These are phyloP conservation scores for Calocera viscosa DNA, from an alignment of 768 basidiomycete genomes.

Conservation along the genomic window DNA sequence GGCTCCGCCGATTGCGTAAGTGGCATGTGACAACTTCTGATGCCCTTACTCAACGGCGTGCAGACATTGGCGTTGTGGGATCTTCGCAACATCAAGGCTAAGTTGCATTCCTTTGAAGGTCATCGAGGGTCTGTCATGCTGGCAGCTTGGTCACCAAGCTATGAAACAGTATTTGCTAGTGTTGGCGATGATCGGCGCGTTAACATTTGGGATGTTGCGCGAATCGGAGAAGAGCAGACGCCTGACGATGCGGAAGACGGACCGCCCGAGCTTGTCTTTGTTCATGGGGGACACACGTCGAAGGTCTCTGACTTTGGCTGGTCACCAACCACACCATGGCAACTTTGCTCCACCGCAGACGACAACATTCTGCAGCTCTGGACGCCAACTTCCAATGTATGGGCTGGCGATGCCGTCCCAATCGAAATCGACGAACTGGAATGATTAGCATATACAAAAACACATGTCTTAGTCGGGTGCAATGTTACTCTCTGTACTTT, in stretches of 20 bases:
- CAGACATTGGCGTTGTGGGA: constrained; percentile 87
- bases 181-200: constrained; percentile 87
- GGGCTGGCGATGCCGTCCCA: constrained; percentile 79
- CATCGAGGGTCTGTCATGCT: constrained; percentile 93
- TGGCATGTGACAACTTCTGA: neutral
- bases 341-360: constrained; percentile 48
- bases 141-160: constrained; percentile 90
- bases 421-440: constrained; percentile 80
- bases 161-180: constrained; percentile 83
- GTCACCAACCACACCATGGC: constrained; percentile 45
- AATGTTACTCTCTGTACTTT: constrained; percentile 4
- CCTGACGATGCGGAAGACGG: constrained; percentile 98
- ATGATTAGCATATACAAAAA: constrained; percentile 54
- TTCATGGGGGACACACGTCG: constrained; percentile 88
- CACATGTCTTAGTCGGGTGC: neutral
- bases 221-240: constrained; percentile 89
- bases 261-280: constrained; percentile 88
- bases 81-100: constrained; percentile 51
- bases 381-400: constrained; percentile 91
- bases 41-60: neutral
- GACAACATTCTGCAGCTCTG: constrained; percentile 96
- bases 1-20: constrained; percentile 87
- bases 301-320: constrained; percentile 90
- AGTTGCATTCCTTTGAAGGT: constrained; percentile 79
- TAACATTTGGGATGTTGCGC: constrained; percentile 86